These are phyloP conservation scores for Cryptosporidium baileyi DNA, from an alignment of 169 alveolate genomes.

Conservation along the genomic window DNA sequence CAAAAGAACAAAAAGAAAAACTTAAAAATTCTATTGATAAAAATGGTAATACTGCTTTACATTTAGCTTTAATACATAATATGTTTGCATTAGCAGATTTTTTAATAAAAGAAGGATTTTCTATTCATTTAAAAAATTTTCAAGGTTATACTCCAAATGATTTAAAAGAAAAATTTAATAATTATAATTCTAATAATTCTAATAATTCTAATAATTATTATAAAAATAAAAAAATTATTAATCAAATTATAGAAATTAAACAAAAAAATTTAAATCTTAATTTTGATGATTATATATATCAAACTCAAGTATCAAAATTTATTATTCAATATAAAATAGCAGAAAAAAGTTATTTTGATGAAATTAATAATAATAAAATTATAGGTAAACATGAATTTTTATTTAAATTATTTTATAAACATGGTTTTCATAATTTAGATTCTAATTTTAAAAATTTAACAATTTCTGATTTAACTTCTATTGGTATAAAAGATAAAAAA, in stretches of 20 bases:
- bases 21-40: neutral
- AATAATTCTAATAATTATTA: neutral
- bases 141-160: slow-evolving; percentile 15
- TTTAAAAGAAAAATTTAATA: neutral
- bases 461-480: neutral
- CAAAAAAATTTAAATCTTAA: neutral
- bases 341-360: neutral
- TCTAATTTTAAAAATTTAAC: slow-evolving; percentile 28
- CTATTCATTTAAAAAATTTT: neutral
- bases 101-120: slow-evolving; percentile 10
- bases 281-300: neutral
- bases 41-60: slow-evolving; percentile 50
- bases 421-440: slow-evolving; percentile 23
- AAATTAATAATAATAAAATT: neutral
- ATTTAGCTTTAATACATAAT: slow-evolving; percentile 31
- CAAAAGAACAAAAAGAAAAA: slow-evolving; percentile 14
- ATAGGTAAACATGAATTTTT: slow-evolving; percentile 35
- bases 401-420: slow-evolving; percentile 45
- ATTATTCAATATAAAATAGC: slow-evolving; percentile 22
- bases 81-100: slow-evolving; percentile 40
- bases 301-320: slow-evolving; percentile 48
- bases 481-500: slow-evolving; percentile 30
- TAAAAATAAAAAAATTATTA: neutral
- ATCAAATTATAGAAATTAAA: neutral
- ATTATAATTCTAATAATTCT: neutral